Percentiles rank a stretch among this genome's conserved stretches.
These are phyloP conservation scores for Aureobasidium sp. DNA, from an alignment of 2,329 filamentous ascomycete genomes.

Conservation along the genomic window DNA sequence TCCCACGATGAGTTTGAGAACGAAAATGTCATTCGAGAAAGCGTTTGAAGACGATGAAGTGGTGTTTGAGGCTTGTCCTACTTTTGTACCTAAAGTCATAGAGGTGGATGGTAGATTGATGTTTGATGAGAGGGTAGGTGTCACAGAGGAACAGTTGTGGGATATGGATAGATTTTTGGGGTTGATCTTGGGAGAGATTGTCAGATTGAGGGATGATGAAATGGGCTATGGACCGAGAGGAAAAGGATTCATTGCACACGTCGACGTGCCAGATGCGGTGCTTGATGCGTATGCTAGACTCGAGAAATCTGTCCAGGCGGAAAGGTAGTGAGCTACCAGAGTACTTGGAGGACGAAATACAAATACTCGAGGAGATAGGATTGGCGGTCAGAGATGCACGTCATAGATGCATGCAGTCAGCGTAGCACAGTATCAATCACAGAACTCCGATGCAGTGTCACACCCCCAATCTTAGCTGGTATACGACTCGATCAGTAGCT, in stretches of 20 bases:
- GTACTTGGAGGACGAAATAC: neutral
- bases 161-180: conserved; percentile 31
- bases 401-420: too few relatives aligned
- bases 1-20: conserved; percentile 38
- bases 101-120: neutral
- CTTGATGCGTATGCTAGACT: conserved; percentile 23
- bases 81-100: conserved; percentile 23
- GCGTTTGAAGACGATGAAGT: conserved; percentile 23
- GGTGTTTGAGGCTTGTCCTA: conserved; percentile 24
- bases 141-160: conserved; percentile 26
- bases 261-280: conserved; percentile 32
- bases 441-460: neutral
- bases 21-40: conserved; percentile 34
- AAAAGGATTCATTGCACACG: conserved; percentile 36
- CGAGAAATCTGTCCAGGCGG: conserved; percentile 14
- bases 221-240: conserved; percentile 38
- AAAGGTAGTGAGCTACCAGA: neutral
- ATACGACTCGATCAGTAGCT: neutral
- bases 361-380: neutral
- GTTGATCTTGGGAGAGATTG: conserved; percentile 36
- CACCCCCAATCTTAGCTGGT: neutral
- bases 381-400: neutral
- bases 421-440: too few relatives aligned
- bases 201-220: conserved; percentile 34
- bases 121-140: conserved; percentile 2